Evolutionary conservation across 441 rosid species (phyloP), one percentile per base, ranked within the genome.

Genomic region (Jatropha multifida): DNA sequence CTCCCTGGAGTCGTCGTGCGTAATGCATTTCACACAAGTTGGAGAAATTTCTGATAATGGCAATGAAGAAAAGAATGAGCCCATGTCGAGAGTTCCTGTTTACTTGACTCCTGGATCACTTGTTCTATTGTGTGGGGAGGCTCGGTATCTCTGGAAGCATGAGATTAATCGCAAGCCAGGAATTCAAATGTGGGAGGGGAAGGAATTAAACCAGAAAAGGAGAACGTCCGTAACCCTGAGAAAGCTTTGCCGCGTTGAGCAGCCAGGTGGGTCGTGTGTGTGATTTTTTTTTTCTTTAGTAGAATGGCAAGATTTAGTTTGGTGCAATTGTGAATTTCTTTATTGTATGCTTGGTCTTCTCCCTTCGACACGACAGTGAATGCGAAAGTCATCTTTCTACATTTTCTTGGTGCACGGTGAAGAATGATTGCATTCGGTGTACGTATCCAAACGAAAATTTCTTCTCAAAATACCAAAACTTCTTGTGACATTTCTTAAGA

Each of bases 61-160:
- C 23, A 38, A 77, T 37, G 65, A 26, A 56, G 77, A 68, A 37
- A 74, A 73, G 20, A 77, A 76, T 23, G 67, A 40, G 37, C 69
- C 49, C 26, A 14, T 13, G 1, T 11, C 61, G 37, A 86, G 76
- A 61, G 61, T 89, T 64, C 87, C 93, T 40, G 90, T 91, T 64
- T 80, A 80, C 81, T 76, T 92, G 81, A 84, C 71, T 58, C 91
- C 94, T 2, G 99, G 97, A 69, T 94, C 94, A 60, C 85, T 94
- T 17, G 90, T 94, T 78, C 65, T 92, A 23, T 77, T 94, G 89
- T 91, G 89, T 0, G 90, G 90, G 72, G 94, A 90, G 60, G 97
- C 97, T 80, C 91, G 97, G 49, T 93, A 90, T 80, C 75, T 4
- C 0, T 92, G 98, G 98, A 94, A 88, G 83, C 97, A 94, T 40